These are phyloP conservation scores for Apiotrichum domesticum DNA, from an alignment of 1,284 basidiomycete genomes.

Conservation along the genomic window DNA sequence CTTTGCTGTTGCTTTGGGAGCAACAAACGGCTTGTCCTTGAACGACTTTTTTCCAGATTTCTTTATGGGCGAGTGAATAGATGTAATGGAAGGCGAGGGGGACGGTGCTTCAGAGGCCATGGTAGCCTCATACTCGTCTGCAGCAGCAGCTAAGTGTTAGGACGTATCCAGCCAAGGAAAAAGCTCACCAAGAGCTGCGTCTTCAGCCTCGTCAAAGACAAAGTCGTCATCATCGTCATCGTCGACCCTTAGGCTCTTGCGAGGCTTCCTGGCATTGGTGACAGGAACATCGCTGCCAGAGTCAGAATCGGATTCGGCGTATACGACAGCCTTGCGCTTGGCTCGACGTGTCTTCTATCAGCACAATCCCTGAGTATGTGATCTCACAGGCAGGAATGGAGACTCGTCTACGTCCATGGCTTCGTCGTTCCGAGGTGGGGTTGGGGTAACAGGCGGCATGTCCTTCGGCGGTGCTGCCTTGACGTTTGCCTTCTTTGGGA, in stretches of 20 bases:
- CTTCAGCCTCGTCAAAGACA: constrained; percentile 38
- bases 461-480: constrained; percentile 3
- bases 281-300: constrained; percentile 3
- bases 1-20: constrained; percentile 21
- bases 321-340: constrained; percentile 42
- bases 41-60: constrained; percentile 3
- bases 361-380: not conserved
- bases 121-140: constrained; percentile 35
- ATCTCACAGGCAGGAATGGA: constrained; percentile 23
- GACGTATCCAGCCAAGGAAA: too few species aligned
- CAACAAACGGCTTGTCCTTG: constrained; percentile 11
- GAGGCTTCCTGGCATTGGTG: constrained; percentile 8
- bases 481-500: constrained; percentile 10
- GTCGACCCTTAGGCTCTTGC: constrained; percentile 34
- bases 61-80: constrained; percentile 30
- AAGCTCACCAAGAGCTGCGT: constrained; percentile 36
- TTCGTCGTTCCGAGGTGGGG: not conserved
- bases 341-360: constrained; percentile 23
- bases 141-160: constrained; percentile 28
- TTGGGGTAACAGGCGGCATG: not conserved
- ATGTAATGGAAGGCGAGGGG: constrained; percentile 21
- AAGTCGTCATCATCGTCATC: constrained; percentile 42
- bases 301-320: constrained; percentile 40
- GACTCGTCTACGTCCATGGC: constrained; percentile 25
- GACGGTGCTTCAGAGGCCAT: constrained; percentile 21